Evolutionary conservation across 1,139 yeast species (phyloP).

Genomic region (Hemisphaericaspora subhashii): DNA sequence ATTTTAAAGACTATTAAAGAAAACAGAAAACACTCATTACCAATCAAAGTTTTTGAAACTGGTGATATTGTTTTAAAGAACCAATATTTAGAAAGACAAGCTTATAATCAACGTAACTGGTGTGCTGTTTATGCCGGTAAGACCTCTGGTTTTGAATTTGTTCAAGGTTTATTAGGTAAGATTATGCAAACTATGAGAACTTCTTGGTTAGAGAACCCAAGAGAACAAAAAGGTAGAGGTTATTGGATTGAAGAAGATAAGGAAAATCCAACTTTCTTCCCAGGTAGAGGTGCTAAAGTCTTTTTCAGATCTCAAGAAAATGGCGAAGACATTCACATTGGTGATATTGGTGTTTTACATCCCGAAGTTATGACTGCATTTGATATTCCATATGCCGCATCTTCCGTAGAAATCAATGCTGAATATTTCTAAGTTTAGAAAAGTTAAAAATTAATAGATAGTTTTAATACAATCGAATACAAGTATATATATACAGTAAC

Average conservation of each 20-base stretch:
- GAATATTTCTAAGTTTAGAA: conserved; percentile 75
- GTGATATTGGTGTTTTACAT: conserved; percentile 90
- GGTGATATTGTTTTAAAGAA: conserved; percentile 94
- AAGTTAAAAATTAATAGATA: not conserved
- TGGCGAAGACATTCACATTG: conserved; percentile 60
- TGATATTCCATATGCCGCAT: conserved; percentile 91
- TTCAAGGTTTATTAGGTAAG: conserved; percentile 93
- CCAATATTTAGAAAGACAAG: conserved; percentile 77
- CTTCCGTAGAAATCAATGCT: conserved; percentile 85
- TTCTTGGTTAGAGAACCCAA: conserved; percentile 68
- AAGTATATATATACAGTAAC: not conserved
- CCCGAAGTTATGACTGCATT: conserved; percentile 87
- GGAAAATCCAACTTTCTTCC: conserved; percentile 77
- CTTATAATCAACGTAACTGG: conserved; percentile 92
- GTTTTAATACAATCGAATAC: not conserved
- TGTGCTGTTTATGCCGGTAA: conserved; percentile 93
- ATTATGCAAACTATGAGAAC: conserved; percentile 96
- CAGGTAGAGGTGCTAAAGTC: conserved; percentile 94
- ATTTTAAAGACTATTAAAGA: conserved; percentile 92
- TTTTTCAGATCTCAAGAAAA: conserved; percentile 67
- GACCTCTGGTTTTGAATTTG: conserved; percentile 89
- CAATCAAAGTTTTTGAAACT: conserved; percentile 90
- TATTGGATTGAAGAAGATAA: conserved; percentile 80
- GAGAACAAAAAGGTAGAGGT: conserved; percentile 61
- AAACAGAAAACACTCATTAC: conserved; percentile 93